Base-by-base conservation (phyloP, 305 asterid genomes). In the Caryopteris hybrid region DNA sequence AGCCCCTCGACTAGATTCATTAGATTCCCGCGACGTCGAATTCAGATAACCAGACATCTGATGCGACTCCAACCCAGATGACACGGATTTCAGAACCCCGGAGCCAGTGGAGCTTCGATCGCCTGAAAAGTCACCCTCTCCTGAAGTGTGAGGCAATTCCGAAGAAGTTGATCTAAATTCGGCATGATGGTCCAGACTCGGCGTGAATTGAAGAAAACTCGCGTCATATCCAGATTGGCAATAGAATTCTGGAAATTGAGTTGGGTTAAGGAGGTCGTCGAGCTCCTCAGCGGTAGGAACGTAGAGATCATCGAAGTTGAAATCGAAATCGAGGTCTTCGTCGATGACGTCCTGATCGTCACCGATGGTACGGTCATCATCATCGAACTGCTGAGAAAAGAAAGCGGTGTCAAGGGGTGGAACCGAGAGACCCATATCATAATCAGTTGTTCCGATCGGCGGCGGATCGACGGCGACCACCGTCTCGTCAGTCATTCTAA, bases 1-100 rank as follows among this genome's bases (percentile, higher is more conserved):
- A 61, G 23, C 29, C 52, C 46, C 83, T 4, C 57, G 75, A 48
- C 83, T 81, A 39, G 86, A 87, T 47, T 87, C 90, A 51, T 81
- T 78, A 9, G 90, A 84, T 78, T 88, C 97, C 3, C 90, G 83
- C 10, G 92, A 86, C 34, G 78, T 66, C 29, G 73, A 74, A 51
- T 79, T 80, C 71, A 85, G 67, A 74, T 63, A 80, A 20, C 80
- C 81, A n/a, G 83, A 63, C 66, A 65, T 8, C 64, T 65, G 78
- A 33, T 75, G 43, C 46, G 76, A 29, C 43, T 77, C 83, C 77
- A 54, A 56, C 8, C 18, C 80, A 10, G 43, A 75, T 17, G 80
- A 77, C 39, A 58, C 68, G 51, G 74, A 71, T 66, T 57, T 74
- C 79, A 56, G 58, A 70, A 76, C 66, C 41, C 75, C 79, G 54